Evolutionary conservation across 2,329 filamentous ascomycete genomes (phyloP), one percentile per base, ranked within the genome.

Genomic region (Tolypocladium endophyticum): DNA sequence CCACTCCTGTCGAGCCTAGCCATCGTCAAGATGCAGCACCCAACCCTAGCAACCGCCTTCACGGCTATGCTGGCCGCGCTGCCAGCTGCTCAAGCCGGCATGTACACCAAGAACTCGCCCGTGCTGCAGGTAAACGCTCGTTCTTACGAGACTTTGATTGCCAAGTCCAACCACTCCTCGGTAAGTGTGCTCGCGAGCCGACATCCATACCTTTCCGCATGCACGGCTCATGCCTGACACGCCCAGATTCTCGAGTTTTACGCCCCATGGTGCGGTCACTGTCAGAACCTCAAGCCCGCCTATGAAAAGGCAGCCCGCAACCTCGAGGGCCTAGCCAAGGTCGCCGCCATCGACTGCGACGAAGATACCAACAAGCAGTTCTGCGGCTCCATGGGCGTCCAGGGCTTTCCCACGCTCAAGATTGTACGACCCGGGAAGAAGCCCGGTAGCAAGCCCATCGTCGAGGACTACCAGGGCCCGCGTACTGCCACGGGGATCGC

Each of bases 241-340:
- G 47, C n/a, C 50, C 65, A 86, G 81, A 81, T 86, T 54, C 76
- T 86, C 71, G 90, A 92, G 76, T 97, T 97, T 81, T 97, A 96
- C 70, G 93, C 93, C 11, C 93, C 93, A 30, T 97, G 93, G 93
- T 97, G 94, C 70, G 94, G 93, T 50, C 94, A 97, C 77, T 99
- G 94, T 79, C 84, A 96, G 76, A 97, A 89, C 76, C 87, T 99
- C 69, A 92, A 97, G 77, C 93, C 92, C 3, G 90, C 90, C 53
- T 99, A 94, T 76, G 93, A 97, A 74, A 96, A 96, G 75, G 92
- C 87, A 2, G 94, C 94, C 67, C 89, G 88, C 69, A 91, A 87
- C 68, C 87, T 99, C 61, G 84, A 88, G n/a, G 94, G 94, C 18
- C 82, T 97, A 18, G 94, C 92, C 68, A 95, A 96, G 69, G 93